Conservation (phyloP, 176 grass and related monocot genomes). For the Oropetium thomaeum region DNA sequence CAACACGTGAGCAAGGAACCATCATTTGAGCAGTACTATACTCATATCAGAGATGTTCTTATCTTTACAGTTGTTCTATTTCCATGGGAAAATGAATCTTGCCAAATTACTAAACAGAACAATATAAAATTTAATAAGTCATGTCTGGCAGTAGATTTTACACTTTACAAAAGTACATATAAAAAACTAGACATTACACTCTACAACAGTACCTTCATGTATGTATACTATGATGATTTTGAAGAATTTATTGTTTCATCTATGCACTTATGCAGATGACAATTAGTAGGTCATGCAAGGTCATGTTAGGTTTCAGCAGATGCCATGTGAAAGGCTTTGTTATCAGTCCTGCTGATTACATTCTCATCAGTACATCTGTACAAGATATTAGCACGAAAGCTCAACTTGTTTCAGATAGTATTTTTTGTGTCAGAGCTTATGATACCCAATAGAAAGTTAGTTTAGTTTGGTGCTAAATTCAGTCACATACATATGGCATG, state of each 20-base stretch:
- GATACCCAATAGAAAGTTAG: not conserved
- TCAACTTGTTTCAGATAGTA: constrained; percentile 6
- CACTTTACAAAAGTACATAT: not conserved
- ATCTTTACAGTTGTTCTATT: not conserved
- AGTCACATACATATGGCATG: not conserved
- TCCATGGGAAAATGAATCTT: not conserved
- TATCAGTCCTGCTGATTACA: not conserved
- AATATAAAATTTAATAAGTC: not conserved
- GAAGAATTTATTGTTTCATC: not conserved
- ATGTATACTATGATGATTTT: not conserved
- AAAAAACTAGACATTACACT: too few species aligned
- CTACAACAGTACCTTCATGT: not conserved
- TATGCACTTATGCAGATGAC: constrained; percentile 4
- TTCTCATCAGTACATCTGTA: not conserved
- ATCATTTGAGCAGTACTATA: not conserved
- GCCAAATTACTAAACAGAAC: not conserved
- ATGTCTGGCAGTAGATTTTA: not conserved
- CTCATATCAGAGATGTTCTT: not conserved
- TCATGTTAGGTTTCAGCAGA: not conserved
- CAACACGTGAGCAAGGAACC: constrained; percentile 2
- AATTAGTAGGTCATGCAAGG: not conserved
- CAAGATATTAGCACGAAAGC: not conserved
- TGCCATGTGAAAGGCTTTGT: not conserved
- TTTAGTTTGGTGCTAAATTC: constrained; percentile 7
- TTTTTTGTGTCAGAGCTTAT: not conserved